Base-by-base conservation (phyloP, 148 eudicot species). In the Dysphania ambrosioides region DNA sequence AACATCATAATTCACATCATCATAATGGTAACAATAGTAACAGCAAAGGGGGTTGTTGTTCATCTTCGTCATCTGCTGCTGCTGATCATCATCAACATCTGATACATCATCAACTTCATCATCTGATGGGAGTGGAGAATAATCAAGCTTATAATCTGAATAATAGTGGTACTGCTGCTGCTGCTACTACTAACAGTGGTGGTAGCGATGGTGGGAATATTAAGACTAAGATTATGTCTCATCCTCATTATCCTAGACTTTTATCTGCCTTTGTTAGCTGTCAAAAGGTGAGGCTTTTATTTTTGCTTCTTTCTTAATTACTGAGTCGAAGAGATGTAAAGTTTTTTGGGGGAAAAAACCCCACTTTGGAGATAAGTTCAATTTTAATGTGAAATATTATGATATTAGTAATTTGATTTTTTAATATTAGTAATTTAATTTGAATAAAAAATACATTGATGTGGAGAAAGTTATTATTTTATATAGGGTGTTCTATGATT, bases 171-270 rank as follows among this genome's bases (percentile, higher is more conserved):
- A 68, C n/a, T n/a, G n/a, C n/a, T n/a, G n/a, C n/a, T n/a, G n/a
- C n/a, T n/a, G n/a, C n/a, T n/a, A n/a, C n/a, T n/a, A n/a, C 26
- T 58, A 66, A 24, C 42, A 49, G 0, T 60, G 59, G 1, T 42
- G 62, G 36, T n/a, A n/a, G n/a, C n/a, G n/a, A n/a, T n/a, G n/a
- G n/a, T 67, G 68, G 66, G 16, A 75, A 62, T 56, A 84, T 85
- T 71, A 93, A 86, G 84, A 89, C 93, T 0, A 91, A 89, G 86
- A 93, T 93, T 84, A 87, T 93, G 96, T 78, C 92, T 64, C 98
- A 93, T 82, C 98, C 98, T 79, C 90, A 86, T 66, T 93, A 93
- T 80, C 92, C 87, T 44, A 89, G 98, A 24, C 89, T 93, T 70
- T 77, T 93, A 70, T 80, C 98, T 31, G 91, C 98, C 30, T 93